These are phyloP conservation scores for Peribolospora baueri DNA, from an alignment of 768 basidiomycete species.

Conservation along the genomic window DNA sequence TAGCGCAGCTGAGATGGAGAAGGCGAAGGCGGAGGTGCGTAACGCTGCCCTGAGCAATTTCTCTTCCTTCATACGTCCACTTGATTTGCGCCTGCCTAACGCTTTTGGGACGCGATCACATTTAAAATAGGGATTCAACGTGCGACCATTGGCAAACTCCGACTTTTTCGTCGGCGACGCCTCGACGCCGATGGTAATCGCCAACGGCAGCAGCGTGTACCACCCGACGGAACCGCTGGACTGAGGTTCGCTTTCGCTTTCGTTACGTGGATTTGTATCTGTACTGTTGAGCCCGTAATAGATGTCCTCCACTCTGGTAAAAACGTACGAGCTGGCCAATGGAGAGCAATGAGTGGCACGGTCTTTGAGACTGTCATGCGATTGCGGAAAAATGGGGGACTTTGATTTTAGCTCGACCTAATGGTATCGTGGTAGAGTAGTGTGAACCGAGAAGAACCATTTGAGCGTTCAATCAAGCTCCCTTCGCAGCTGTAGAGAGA, in stretches of 20 bases:
- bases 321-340: no score
- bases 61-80: not conserved
- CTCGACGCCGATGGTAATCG: not conserved
- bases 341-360: no score
- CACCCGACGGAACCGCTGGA: not conserved
- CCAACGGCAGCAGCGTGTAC: not conserved
- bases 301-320: no score
- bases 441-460: no score
- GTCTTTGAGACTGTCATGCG: no score
- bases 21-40: conserved; percentile 20
- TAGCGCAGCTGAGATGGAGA: conserved; percentile 9
- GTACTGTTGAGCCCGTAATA: no score
- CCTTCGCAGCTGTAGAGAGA: no score
- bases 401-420: no score
- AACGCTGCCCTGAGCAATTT: not conserved
- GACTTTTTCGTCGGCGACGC: conserved; percentile 33
- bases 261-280: no score
- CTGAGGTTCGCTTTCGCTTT: not conserved
- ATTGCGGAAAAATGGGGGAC: no score
- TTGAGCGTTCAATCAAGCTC: no score
- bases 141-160: conserved; percentile 42
- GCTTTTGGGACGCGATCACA: not conserved
- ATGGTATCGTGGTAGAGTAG: no score
- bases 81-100: not conserved
- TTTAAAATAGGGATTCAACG: conserved; percentile 41